Conservation (phyloP, 148 eudicot species). For the Chenopodium suecicum region DNA sequence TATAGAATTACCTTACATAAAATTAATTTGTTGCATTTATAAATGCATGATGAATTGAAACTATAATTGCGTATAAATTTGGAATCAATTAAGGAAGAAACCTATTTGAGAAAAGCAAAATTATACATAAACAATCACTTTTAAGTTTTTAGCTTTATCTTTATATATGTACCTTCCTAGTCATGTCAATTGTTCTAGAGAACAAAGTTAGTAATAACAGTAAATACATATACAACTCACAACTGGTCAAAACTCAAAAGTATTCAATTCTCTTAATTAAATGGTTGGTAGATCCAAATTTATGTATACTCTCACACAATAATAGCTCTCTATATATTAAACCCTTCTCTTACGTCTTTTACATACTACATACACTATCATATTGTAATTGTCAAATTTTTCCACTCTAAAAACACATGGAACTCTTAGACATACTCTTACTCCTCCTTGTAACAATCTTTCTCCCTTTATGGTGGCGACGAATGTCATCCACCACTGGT, state of each 20-base stretch:
- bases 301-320: not conserved
- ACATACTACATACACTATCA: not conserved
- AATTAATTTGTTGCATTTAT: too few species aligned
- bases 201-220: not conserved
- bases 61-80: too few species aligned
- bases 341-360: not conserved
- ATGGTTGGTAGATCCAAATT: not conserved
- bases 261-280: not conserved
- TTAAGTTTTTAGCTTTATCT: not conserved
- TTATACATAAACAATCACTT: too few species aligned
- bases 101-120: too few species aligned
- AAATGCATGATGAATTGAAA: too few species aligned
- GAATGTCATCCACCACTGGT: slow-evolving; percentile 27
- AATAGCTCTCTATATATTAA: not conserved
- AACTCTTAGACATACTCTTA: slow-evolving; percentile 47
- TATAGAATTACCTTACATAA: too few species aligned
- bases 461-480: slow-evolving; percentile 60
- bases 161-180: too few species aligned
- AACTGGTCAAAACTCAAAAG: not conserved
- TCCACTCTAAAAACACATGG: slow-evolving; percentile 30
- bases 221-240: not conserved
- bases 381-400: not conserved
- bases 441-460: slow-evolving; percentile 37
- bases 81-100: too few species aligned
- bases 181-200: not conserved